Percentiles rank a stretch among this genome's conserved stretches.
These are phyloP conservation scores for Podosphaera fusca DNA, from an alignment of 2,329 filamentous ascomycete genomes.

Conservation along the genomic window DNA sequence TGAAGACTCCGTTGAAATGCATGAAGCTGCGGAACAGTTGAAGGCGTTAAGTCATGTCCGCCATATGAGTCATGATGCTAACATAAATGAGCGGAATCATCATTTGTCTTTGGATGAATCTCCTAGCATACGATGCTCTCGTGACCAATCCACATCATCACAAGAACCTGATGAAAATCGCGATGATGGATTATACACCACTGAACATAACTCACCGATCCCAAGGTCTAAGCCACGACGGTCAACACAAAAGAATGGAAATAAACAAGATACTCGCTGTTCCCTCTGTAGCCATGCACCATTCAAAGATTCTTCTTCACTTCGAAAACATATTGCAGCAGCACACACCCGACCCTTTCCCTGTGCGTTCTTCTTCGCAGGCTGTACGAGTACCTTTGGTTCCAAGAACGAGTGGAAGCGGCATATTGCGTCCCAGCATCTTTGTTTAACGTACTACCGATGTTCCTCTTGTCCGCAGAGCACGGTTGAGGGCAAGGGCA, in stretches of 20 bases:
- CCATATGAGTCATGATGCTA: conserved; percentile 26
- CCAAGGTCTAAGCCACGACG: conserved; percentile 14
- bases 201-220: conserved; percentile 16
- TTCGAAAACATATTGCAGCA: conserved; percentile 43
- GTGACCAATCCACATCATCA: conserved; percentile 21
- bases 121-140: conserved; percentile 14
- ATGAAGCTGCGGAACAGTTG: conserved; percentile 42
- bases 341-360: conserved; percentile 54
- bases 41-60: conserved; percentile 42
- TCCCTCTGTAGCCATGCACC: conserved; percentile 37
- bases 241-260: conserved; percentile 17
- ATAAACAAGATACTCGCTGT: conserved; percentile 38
- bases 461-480: conserved; percentile 36
- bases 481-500: conserved; percentile 31
- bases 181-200: conserved; percentile 19
- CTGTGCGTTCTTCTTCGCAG: conserved; percentile 68
- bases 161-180: conserved; percentile 19
- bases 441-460: conserved; percentile 43
- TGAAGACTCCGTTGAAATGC: conserved; percentile 45
- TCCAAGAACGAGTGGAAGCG: conserved; percentile 98
- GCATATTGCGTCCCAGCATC: conserved; percentile 75
- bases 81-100: conserved; percentile 13
- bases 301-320: conserved; percentile 42
- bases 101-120: conserved; percentile 15
- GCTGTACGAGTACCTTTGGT: conserved; percentile 61